These are phyloP conservation scores for Myxozyma neotropica DNA, from an alignment of 805 yeast genomes.

Conservation along the genomic window DNA sequence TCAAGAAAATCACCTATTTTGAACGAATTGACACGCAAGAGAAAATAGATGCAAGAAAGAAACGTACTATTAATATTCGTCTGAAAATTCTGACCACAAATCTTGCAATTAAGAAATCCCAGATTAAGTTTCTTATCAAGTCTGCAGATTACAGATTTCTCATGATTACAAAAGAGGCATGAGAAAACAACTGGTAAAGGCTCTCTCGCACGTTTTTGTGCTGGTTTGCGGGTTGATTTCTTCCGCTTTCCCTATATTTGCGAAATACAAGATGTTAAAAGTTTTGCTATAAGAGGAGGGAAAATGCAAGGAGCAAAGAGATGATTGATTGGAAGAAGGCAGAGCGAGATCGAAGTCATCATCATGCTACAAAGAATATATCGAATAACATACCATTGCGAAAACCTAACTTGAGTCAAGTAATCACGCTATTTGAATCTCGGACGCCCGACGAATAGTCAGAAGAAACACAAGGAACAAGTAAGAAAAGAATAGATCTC, in stretches of 20 bases:
- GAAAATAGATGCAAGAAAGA: not conserved
- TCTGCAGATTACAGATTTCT: conserved; percentile 83
- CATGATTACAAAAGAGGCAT: conserved; percentile 95
- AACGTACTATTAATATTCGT: conserved; percentile 67
- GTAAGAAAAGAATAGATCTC: too few relatives aligned
- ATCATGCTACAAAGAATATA: too few relatives aligned
- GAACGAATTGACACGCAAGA: not conserved
- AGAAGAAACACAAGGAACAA: too few relatives aligned
- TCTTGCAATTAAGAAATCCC: conserved; percentile 84
- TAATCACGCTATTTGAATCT: too few relatives aligned
- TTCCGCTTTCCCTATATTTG: conserved; percentile 34
- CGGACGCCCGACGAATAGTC: too few relatives aligned
- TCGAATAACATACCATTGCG: too few relatives aligned
- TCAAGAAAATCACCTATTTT: not conserved
- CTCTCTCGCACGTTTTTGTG: conserved; percentile 16
- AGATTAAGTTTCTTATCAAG: conserved; percentile 83
- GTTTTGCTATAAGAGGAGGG: not conserved
- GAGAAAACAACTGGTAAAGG: conserved; percentile 35
- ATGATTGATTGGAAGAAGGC: not conserved
- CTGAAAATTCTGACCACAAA: conserved; percentile 93
- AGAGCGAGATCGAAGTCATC: too few relatives aligned
- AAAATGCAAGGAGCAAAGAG: not conserved
- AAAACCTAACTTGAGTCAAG: too few relatives aligned
- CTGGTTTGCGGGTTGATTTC: conserved; percentile 36
- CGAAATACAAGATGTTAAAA: not conserved